Base-by-base conservation (phyloP, 2,329 filamentous ascomycete genomes). In the Microcyclosporella mali region DNA sequence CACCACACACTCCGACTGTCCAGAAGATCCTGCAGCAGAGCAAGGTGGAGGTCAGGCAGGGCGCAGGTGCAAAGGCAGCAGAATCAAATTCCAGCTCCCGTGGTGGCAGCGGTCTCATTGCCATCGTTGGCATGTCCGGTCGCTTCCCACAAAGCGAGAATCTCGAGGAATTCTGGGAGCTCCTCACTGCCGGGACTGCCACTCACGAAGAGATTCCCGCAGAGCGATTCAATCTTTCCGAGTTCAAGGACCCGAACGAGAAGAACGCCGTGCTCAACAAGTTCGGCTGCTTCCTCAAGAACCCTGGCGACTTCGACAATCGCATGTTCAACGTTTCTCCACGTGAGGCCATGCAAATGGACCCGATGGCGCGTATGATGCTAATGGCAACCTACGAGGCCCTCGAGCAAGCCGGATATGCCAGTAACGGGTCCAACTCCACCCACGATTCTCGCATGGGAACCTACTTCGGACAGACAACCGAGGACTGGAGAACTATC, bases 91-190 rank as follows among this genome's bases (percentile, higher is more conserved):
- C 11, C 11, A 17, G 15, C 17, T 12, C 12, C n/a, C 33, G 33
- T 14, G 17, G 15, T 36, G 17, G 25, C 12, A 14, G 15, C 35
- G 40, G 51, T 33, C 63, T 65, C 37, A 68, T 71, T 15, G 70
- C 68, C 25, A 60, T 72, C 12, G 55, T 72, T 4, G 68, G 68
- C 11, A 68, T 44, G 37, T n/a, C 59, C 1, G 70, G 71, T 17
- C 59, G 71, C 0, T 67, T 73, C 15, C 70, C 71, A 1, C 70
- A 69, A 0, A 51, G 54, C 29, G 59, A 59, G 27, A 56, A 50
- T 28, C 57, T 57, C 11, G 16, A 40, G 11, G 37, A 27, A 15
- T 31, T 45, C 12, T 45, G 42, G 42, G 17, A 40, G 6, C 19
- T 41, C 3, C 31, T 45, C 6, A 14, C 21, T 15, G 19, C 35